These are phyloP conservation scores for Solanum neorickii DNA, from an alignment of 257 asterid genomes.

Conservation along the genomic window DNA sequence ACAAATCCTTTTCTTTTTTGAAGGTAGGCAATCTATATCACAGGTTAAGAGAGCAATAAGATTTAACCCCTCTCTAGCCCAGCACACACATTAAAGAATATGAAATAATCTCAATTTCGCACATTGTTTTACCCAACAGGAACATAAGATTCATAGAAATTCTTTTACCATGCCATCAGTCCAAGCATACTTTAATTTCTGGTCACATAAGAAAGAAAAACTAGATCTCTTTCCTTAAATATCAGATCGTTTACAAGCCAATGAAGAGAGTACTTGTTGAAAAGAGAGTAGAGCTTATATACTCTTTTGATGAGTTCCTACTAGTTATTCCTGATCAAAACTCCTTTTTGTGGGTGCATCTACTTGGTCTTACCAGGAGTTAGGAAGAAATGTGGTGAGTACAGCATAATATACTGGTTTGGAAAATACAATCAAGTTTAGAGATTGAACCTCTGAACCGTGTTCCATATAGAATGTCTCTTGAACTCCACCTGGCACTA, in stretches of 20 bases:
- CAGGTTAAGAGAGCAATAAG: neutral
- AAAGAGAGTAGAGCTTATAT: neutral
- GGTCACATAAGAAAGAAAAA: neutral
- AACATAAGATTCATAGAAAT: neutral
- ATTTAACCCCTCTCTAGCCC: neutral
- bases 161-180: neutral
- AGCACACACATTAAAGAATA: neutral
- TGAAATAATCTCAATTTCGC: neutral
- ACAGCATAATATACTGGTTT: neutral
- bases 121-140: neutral
- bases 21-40: conserved; percentile 51
- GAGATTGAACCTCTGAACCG: conserved; percentile 61
- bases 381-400: neutral
- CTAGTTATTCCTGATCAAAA: neutral
- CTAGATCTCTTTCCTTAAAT: neutral
- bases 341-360: neutral
- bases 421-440: neutral
- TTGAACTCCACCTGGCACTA: conserved; percentile 93
- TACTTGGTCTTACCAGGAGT: neutral
- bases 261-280: neutral
- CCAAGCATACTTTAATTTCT: neutral
- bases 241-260: neutral
- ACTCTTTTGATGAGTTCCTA: neutral
- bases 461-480: conserved; percentile 79
- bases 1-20: conserved; percentile 74